Evolutionary conservation across 129 eudicot species (phyloP).

Genomic region (Artemisia argyi): DNA sequence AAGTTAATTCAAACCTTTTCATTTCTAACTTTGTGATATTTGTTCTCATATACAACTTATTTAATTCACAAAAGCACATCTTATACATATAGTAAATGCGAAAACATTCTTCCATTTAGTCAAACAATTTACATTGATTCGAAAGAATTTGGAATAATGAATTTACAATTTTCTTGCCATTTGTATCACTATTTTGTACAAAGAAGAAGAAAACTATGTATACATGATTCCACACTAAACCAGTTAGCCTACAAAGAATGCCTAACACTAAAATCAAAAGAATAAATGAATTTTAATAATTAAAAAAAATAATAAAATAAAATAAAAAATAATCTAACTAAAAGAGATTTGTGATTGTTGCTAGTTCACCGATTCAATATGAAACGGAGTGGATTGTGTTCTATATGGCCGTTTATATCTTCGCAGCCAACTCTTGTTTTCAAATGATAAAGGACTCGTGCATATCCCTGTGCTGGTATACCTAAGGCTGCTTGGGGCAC

Average conservation of each 20-base stretch:
- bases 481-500: constrained; percentile 34
- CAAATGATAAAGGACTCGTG: constrained; percentile 32
- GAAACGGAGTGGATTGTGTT: constrained; percentile 29
- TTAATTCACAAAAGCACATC: neutral
- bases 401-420: constrained; percentile 27
- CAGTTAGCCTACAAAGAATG: constrained; percentile 22
- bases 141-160: neutral
- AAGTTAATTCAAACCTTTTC: too few species aligned
- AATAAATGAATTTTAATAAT: constrained; percentile 23
- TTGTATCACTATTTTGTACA: constrained; percentile 24
- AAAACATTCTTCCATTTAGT: too few species aligned
- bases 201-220: constrained; percentile 24
- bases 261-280: constrained; percentile 22
- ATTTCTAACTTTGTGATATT: too few species aligned
- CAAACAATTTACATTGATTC: too few species aligned
- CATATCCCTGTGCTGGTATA: constrained; percentile 19
- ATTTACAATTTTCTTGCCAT: constrained; percentile 26
- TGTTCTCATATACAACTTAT: too few species aligned
- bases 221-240: constrained; percentile 14
- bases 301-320: constrained; percentile 25
- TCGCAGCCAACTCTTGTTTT: constrained; percentile 13
- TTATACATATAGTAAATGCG: too few species aligned
- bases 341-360: constrained; percentile 3
- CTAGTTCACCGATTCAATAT: constrained; percentile 20
- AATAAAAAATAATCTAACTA: too few species aligned